These are phyloP conservation scores for Typha latifolia DNA, from an alignment of 176 grass and related monocot species.

Conservation along the genomic window DNA sequence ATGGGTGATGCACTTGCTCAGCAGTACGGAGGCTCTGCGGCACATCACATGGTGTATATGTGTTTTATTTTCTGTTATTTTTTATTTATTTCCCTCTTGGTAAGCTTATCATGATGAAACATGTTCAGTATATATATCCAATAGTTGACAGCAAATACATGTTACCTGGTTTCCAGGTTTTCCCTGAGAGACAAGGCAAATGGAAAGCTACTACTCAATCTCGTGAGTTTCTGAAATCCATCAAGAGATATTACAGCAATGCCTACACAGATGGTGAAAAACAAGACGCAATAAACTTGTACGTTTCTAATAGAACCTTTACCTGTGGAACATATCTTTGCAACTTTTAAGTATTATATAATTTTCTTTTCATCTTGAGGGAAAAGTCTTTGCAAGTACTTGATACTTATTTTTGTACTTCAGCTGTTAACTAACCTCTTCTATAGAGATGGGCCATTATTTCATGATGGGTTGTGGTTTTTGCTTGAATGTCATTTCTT, in stretches of 20 bases:
- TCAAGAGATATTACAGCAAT: constrained; percentile 95
- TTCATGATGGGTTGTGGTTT: background rate
- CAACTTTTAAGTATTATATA: background rate
- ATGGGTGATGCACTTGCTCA: constrained; percentile 98
- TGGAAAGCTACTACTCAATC: constrained; percentile 99
- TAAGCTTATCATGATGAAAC: too few relatives aligned
- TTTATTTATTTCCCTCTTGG: background rate
- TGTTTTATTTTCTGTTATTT: background rate
- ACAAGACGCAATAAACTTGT: constrained; percentile 99
- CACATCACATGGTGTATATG: constrained; percentile 65
- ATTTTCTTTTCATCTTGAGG: constrained; percentile 12
- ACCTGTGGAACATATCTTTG: background rate
- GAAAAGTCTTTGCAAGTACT: too few relatives aligned
- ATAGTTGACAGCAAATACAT: background rate
- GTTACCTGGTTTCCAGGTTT: constrained; percentile 58
- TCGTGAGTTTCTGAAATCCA: constrained; percentile 90
- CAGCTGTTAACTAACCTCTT: too few relatives aligned
- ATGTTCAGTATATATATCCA: too few relatives aligned
- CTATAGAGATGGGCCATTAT: too few relatives aligned
- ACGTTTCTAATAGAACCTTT: constrained; percentile 22
- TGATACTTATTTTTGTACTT: too few relatives aligned
- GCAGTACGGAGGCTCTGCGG: constrained; percentile 96
- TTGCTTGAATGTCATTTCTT: constrained; percentile 23
- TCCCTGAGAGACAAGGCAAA: constrained; percentile 91
- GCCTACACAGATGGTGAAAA: constrained; percentile 96